phyloP scores from a whole-genome alignment of 1,284 basidiomycete species.

The Takashimella tepidaria region DNA sequence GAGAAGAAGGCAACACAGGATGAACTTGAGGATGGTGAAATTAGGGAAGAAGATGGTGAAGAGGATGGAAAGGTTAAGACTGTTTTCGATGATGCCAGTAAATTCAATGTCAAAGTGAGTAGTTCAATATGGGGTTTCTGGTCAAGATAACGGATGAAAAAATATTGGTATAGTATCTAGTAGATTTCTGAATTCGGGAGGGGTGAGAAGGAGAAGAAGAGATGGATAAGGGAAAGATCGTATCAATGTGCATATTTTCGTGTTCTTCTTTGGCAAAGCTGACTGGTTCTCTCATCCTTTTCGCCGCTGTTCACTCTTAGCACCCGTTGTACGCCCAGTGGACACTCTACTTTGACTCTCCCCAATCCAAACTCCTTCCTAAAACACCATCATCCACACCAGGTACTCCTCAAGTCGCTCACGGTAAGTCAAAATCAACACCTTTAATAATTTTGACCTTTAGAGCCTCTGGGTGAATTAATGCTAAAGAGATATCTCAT shows the following conservation, averaged over 20 bases:
- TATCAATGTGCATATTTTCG: too few relatives aligned
- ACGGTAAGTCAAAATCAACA: slow-evolving; percentile 28
- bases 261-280: too few relatives aligned
- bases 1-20: slow-evolving; percentile 13
- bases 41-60: slow-evolving; percentile 21
- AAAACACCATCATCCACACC: slow-evolving; percentile 78
- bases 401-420: slow-evolving; percentile 55
- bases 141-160: too few relatives aligned
- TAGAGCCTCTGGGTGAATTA: too few relatives aligned
- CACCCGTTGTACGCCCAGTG: slow-evolving; percentile 89
- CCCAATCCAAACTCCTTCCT: slow-evolving; percentile 76
- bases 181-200: too few relatives aligned
- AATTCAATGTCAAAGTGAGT: slow-evolving; percentile 84
- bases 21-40: slow-evolving; percentile 22
- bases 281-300: too few relatives aligned
- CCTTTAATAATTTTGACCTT: too few relatives aligned
- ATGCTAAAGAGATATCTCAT: too few relatives aligned
- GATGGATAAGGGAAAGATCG: too few relatives aligned
- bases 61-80: slow-evolving; percentile 57
- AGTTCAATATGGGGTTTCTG: too few relatives aligned
- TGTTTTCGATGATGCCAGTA: slow-evolving; percentile 81
- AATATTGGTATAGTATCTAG: too few relatives aligned
- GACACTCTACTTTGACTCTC: slow-evolving; percentile 97
- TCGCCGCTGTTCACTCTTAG: slow-evolving; percentile 50
- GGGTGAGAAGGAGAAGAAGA: too few relatives aligned